Evolutionary conservation across 2,329 filamentous ascomycete species (phyloP).

Genomic region (Diaporthe amygdali): DNA sequence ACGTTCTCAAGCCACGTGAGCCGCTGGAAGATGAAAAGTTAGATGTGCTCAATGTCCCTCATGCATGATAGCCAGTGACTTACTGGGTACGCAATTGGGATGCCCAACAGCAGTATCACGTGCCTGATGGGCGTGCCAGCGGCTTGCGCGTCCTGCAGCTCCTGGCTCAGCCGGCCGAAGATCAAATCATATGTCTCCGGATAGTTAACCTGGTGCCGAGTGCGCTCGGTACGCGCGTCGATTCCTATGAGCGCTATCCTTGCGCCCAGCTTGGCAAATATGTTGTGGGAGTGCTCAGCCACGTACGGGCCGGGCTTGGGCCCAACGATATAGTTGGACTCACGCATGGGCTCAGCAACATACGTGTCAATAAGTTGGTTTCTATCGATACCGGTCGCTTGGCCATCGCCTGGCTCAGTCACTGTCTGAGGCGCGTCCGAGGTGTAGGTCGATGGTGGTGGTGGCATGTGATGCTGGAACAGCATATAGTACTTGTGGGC

Average conservation of each 20-base stretch:
- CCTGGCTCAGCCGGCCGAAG: constrained; percentile 73
- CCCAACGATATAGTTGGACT: constrained; percentile 81
- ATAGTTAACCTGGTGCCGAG: constrained; percentile 93
- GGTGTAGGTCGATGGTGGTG: constrained; percentile 84
- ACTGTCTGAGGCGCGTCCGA: constrained; percentile 64
- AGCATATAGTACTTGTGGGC: constrained; percentile 99
- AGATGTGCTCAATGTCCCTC: constrained; percentile 34
- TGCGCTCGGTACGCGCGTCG: constrained; percentile 89
- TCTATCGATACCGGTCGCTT: constrained; percentile 61
- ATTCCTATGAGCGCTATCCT: constrained; percentile 86
- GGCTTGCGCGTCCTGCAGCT: constrained; percentile 71
- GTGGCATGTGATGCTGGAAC: constrained; percentile 93
- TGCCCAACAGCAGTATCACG: constrained; percentile 83
- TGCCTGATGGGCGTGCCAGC: constrained; percentile 83
- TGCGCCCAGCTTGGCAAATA: constrained; percentile 84
- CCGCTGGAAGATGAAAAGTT: constrained; percentile 54
- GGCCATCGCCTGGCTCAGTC: constrained; percentile 6
- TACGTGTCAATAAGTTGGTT: constrained; percentile 77
- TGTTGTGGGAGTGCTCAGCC: constrained; percentile 81
- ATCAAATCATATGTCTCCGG: constrained; percentile 87
- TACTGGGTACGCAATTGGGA: constrained; percentile 84
- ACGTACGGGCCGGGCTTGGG: constrained; percentile 86
- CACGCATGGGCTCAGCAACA: constrained; percentile 61
- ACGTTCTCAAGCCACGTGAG: constrained; percentile 98
- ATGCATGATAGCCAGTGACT: constrained; percentile 44